These are phyloP conservation scores for Lecanicillium sp. DNA, from an alignment of 2,329 filamentous ascomycete genomes.

Conservation along the genomic window DNA sequence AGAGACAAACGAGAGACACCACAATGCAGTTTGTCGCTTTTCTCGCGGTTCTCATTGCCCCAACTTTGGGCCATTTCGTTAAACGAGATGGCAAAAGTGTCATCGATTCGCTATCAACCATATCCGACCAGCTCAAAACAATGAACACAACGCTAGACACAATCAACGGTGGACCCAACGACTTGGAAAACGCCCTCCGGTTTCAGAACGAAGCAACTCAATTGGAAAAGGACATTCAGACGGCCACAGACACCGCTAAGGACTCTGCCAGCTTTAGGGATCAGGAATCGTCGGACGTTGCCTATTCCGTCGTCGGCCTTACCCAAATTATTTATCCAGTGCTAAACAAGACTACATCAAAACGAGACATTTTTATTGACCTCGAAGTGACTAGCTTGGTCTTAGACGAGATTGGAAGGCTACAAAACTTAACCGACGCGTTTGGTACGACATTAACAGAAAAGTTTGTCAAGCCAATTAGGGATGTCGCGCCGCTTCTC, in stretches of 20 bases:
- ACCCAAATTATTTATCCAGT: conserved; percentile 1
- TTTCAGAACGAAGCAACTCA: conserved; percentile 5
- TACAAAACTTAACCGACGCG: conserved; percentile 2
- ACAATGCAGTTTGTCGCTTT: neutral
- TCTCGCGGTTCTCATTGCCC: neutral
- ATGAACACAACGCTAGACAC: conserved; percentile 3
- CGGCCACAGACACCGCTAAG: conserved; percentile 1
- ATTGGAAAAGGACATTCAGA: neutral
- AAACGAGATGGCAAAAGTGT: neutral
- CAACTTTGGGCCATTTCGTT: neutral
- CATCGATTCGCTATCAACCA: neutral
- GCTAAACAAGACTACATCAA: neutral
- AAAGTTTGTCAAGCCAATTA: neutral
- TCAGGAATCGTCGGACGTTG: neutral
- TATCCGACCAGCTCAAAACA: neutral
- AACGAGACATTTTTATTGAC: conserved; percentile 2
- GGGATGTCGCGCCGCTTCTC: neutral
- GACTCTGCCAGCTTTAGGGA: neutral
- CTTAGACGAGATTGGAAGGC: neutral
- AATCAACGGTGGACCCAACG: conserved; percentile 1
- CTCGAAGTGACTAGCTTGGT: neutral
- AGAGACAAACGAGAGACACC: too few relatives aligned
- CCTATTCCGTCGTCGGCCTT: conserved; percentile 2
- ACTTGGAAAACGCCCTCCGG: neutral
- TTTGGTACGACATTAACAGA: neutral